Evolutionary conservation across 805 yeast species (phyloP).

Genomic region (Nakazawaea siamensis): DNA sequence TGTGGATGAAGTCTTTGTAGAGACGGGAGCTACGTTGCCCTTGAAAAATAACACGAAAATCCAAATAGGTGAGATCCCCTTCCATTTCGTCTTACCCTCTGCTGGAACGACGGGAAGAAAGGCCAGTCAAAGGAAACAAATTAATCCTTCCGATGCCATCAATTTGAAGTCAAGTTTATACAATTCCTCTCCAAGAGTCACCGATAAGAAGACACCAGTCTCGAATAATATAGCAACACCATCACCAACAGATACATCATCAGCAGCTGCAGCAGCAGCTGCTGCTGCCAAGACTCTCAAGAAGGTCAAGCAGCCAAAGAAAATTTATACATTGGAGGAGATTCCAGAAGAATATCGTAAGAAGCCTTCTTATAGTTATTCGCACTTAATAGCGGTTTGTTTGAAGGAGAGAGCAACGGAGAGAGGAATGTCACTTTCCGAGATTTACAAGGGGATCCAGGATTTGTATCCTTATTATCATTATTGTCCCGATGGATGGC

Average conservation of each 20-base stretch:
- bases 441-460: slow-evolving; percentile 79
- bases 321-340: slow-evolving; percentile 68
- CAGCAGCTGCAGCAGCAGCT: slow-evolving; percentile 2
- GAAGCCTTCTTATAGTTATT: slow-evolving; percentile 78
- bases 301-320: slow-evolving; percentile 46
- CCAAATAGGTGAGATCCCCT: slow-evolving; percentile 89
- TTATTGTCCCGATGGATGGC: slow-evolving; percentile 98
- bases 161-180: slow-evolving; percentile 45
- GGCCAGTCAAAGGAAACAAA: slow-evolving; percentile 24
- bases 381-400: slow-evolving; percentile 74
- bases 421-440: slow-evolving; percentile 74
- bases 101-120: slow-evolving; percentile 33
- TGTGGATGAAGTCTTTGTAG: slow-evolving; percentile 85
- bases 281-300: slow-evolving; percentile 27
- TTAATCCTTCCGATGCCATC: slow-evolving; percentile 57
- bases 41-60: slow-evolving; percentile 72
- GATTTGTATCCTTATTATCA: slow-evolving; percentile 85
- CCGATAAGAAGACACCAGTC: slow-evolving; percentile 1
- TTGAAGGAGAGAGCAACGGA: slow-evolving; percentile 57
- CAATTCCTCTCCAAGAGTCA: slow-evolving; percentile 14
- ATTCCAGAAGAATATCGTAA: slow-evolving; percentile 82
- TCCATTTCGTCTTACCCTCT: slow-evolving; percentile 79
- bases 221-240: background rate
- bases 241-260: slow-evolving; percentile 1
- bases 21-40: slow-evolving; percentile 87